A percentile compares a stretch with the other conserved stretches of the same genome.
These are phyloP conservation scores for Saturnispora silvae DNA, from an alignment of 805 yeast species.

Conservation along the genomic window DNA sequence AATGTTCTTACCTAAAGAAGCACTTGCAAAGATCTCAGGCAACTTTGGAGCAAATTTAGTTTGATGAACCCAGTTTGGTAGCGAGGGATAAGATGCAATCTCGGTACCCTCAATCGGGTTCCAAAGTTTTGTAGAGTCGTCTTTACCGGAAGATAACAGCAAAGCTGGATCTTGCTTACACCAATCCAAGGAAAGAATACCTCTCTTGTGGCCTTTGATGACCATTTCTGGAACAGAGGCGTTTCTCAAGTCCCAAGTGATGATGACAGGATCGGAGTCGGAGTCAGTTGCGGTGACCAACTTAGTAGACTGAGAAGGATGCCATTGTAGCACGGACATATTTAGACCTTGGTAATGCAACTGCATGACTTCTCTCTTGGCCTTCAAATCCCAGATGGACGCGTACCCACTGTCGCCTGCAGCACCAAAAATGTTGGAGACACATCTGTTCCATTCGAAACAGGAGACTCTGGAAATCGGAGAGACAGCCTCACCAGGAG, in stretches of 20 bases:
- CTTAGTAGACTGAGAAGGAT: slow-evolving; percentile 78
- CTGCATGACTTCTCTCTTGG: slow-evolving; percentile 81
- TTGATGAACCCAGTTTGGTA: slow-evolving; percentile 90
- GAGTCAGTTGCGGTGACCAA: slow-evolving; percentile 80
- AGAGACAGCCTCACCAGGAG: slow-evolving; percentile 72
- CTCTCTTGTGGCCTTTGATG: slow-evolving; percentile 74
- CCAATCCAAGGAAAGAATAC: slow-evolving; percentile 90
- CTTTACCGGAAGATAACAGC: slow-evolving; percentile 85
- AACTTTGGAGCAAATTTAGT: slow-evolving; percentile 77
- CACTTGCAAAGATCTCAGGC: slow-evolving; percentile 84
- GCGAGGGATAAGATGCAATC: slow-evolving; percentile 80
- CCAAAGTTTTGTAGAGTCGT: slow-evolving; percentile 82
- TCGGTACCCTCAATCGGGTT: slow-evolving; percentile 67
- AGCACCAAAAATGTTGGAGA: slow-evolving; percentile 79
- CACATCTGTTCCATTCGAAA: slow-evolving; percentile 80
- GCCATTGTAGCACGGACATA: slow-evolving; percentile 85
- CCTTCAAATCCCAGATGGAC: slow-evolving; percentile 87
- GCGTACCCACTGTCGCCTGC: slow-evolving; percentile 81
- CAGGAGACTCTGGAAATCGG: slow-evolving; percentile 73
- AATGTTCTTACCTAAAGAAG: slow-evolving; percentile 79
- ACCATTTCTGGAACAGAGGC: slow-evolving; percentile 80
- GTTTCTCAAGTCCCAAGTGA: slow-evolving; percentile 92
- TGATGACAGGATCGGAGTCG: slow-evolving; percentile 68
- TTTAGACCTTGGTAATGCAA: slow-evolving; percentile 65
- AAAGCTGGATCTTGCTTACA: slow-evolving; percentile 70